phyloP scores from a whole-genome alignment of 306 rosid species.

The Ceratonia siliqua region DNA sequence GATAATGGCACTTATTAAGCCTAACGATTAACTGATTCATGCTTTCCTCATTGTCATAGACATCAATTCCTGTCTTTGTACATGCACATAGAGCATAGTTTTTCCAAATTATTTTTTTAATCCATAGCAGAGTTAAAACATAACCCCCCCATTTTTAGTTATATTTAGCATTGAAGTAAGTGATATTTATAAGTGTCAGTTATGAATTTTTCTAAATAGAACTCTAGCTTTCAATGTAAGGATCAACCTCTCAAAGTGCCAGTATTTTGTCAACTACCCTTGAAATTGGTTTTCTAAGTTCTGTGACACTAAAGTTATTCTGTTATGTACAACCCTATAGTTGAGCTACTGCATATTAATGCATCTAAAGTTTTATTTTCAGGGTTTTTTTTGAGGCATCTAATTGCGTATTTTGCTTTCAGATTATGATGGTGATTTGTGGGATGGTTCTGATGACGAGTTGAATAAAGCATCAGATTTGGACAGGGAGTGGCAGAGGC shows the following conservation, averaged over 20 bases:
- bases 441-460: conserved; percentile 58
- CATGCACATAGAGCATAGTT: not conserved
- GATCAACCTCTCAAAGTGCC: not conserved
- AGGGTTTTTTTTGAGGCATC: conserved; percentile 17
- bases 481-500: conserved; percentile 75
- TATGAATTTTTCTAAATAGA: not conserved
- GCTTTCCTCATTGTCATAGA: not conserved
- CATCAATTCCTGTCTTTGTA: not conserved
- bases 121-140: not conserved
- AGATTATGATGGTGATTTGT: conserved; percentile 48
- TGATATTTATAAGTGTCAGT: not conserved
- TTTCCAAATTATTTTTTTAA: not conserved
- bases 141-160: not conserved
- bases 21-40: not conserved
- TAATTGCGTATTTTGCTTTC: conserved; percentile 28
- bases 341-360: not conserved
- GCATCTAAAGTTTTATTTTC: not conserved
- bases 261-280: not conserved
- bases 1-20: not conserved
- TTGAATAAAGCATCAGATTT: conserved; percentile 49
- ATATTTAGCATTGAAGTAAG: not conserved
- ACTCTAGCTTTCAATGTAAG: not conserved
- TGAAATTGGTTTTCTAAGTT: not conserved
- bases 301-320: not conserved
- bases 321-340: not conserved